Conservation (phyloP, 306 rosid genomes). For the Rosa multiflora region DNA sequence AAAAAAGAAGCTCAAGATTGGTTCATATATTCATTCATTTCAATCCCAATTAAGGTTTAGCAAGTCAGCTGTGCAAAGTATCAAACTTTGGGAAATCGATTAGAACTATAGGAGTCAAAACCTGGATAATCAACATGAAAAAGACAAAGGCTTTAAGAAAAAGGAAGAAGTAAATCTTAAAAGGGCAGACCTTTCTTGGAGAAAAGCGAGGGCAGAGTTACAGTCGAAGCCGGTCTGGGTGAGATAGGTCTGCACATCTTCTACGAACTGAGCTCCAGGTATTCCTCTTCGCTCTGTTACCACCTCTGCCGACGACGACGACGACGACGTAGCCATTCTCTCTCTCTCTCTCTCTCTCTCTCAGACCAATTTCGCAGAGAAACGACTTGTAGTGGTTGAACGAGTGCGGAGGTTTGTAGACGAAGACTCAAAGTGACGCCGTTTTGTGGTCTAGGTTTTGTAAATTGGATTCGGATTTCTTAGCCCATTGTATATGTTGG, state of each 20-base stretch:
- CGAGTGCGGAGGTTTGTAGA: background rate
- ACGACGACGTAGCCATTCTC: conserved; percentile 49
- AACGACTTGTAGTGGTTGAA: background rate
- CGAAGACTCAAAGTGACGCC: conserved; percentile 9
- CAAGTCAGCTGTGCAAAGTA: background rate
- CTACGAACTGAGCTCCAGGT: conserved; percentile 91
- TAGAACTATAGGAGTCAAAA: background rate
- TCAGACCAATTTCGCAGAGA: background rate
- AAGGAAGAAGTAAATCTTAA: background rate
- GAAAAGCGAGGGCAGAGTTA: conserved; percentile 69
- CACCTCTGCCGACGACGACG: conserved; percentile 40
- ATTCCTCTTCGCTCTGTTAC: conserved; percentile 84
- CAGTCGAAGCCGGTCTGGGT: conserved; percentile 61
- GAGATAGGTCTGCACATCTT: conserved; percentile 84
- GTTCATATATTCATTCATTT: background rate
- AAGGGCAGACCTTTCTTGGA: conserved; percentile 56
- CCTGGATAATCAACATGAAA: background rate
- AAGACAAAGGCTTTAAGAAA: background rate
- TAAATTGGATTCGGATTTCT: background rate
- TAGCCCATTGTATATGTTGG: background rate
- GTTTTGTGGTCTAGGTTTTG: conserved; percentile 8
- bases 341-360: background rate
- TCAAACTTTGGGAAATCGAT: background rate
- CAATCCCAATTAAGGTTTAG: background rate
- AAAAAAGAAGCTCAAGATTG: background rate